These are phyloP conservation scores for Leptoxyphium fumago DNA, from an alignment of 2,329 filamentous ascomycete genomes.

Conservation along the genomic window DNA sequence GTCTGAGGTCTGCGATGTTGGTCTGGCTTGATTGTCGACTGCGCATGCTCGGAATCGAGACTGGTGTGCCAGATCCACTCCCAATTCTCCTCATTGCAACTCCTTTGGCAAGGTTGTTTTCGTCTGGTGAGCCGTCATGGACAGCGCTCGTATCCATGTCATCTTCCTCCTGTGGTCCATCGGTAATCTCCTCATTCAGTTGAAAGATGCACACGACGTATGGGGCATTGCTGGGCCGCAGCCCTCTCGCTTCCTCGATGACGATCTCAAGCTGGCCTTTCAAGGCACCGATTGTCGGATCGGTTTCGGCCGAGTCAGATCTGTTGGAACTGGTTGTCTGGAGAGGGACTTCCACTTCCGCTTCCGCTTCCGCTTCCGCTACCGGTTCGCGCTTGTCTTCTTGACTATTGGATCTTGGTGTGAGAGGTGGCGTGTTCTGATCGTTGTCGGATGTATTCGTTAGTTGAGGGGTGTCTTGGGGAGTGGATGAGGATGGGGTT, in stretches of 20 bases:
- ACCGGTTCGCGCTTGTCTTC: constrained; percentile 30
- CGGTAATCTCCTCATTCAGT: constrained; percentile 88
- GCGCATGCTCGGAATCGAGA: constrained; percentile 83
- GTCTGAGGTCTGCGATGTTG: constrained; percentile 51
- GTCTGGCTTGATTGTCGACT: constrained; percentile 95
- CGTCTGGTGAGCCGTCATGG: constrained; percentile 24
- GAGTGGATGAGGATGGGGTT: too few species aligned
- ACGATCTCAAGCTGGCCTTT: constrained; percentile 84
- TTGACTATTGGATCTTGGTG: constrained; percentile 71
- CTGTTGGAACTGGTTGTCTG: constrained; percentile 21
- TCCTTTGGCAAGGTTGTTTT: constrained; percentile 38
- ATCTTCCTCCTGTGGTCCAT: constrained; percentile 53
- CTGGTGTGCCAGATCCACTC: constrained; percentile 68
- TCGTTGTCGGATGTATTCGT: constrained; percentile 55
- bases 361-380: too few species aligned
- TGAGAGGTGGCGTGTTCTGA: constrained; percentile 89
- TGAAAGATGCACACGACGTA: constrained; percentile 97
- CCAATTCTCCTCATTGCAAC: constrained; percentile 43
- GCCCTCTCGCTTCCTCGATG: constrained; percentile 69
- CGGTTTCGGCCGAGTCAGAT: constrained; percentile 18
- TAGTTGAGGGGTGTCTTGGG: constrained; percentile 42
- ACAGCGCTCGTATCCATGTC: constrained; percentile 27
- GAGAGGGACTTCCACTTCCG: constrained; percentile 19
- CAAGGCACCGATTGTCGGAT: constrained; percentile 50
- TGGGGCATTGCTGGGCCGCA: constrained; percentile 71